These are phyloP conservation scores for Galerina sulciceps DNA, from an alignment of 768 basidiomycete species.

Conservation along the genomic window DNA sequence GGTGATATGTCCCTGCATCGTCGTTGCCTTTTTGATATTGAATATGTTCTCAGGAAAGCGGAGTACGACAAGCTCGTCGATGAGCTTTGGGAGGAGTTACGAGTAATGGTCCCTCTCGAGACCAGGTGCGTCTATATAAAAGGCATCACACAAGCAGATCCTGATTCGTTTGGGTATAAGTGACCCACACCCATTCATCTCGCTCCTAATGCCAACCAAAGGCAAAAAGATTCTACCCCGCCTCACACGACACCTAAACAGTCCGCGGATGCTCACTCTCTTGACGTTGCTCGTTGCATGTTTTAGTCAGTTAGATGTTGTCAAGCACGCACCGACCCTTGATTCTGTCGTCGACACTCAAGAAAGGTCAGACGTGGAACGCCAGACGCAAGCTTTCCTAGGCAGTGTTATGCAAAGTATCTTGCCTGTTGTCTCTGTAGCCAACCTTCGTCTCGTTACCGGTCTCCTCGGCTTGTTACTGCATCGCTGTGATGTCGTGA, in stretches of 20 bases:
- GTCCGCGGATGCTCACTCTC: constrained; percentile 81
- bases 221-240: constrained; percentile 93
- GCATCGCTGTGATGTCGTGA: constrained; percentile 75
- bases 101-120: constrained; percentile 91
- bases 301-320: constrained; percentile 93
- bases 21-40: background rate
- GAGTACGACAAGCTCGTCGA: constrained; percentile 65
- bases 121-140: constrained; percentile 64
- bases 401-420: constrained; percentile 87
- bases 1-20: constrained; percentile 38
- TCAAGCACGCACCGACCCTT: constrained; percentile 73
- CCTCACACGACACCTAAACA: constrained; percentile 80
- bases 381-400: constrained; percentile 90
- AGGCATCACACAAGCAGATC: background rate
- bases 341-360: constrained; percentile 67
- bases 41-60: constrained; percentile 46
- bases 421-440: constrained; percentile 78
- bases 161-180: constrained; percentile 40
- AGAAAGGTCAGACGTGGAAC: constrained; percentile 73
- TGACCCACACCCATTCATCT: constrained; percentile 95
- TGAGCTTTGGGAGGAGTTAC: constrained; percentile 77
- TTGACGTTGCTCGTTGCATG: constrained; percentile 93
- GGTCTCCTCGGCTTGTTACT: constrained; percentile 86
- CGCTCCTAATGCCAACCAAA: constrained; percentile 84
- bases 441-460: constrained; percentile 79